phyloP scores from a whole-genome alignment of 768 basidiomycete genomes.

The Panellus pusillus region DNA sequence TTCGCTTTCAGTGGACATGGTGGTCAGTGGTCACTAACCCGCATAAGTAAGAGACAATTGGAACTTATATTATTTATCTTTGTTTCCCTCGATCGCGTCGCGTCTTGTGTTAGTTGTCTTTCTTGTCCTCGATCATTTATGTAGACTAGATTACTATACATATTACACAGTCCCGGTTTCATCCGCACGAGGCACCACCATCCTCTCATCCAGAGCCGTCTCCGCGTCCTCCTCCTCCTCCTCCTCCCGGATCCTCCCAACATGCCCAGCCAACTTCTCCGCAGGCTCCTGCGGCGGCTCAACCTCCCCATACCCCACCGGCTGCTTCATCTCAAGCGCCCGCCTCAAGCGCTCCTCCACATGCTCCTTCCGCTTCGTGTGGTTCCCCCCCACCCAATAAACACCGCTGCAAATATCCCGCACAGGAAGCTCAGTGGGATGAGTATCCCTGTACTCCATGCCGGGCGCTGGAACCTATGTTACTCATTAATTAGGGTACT shows the following conservation, averaged over 20 bases:
- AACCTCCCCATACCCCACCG: conserved; percentile 7
- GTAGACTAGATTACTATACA: conserved; percentile 4
- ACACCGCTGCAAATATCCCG: conserved; percentile 69
- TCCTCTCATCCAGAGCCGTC: conserved; percentile 38
- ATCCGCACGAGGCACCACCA: conserved; percentile 37
- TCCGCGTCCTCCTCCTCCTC: conserved; percentile 20
- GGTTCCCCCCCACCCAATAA: conserved; percentile 76
- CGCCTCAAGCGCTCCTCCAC: conserved; percentile 61
- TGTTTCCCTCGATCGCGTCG: too few relatives aligned
- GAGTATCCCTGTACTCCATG: conserved; percentile 66
- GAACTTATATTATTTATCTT: too few relatives aligned
- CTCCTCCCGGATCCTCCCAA: conserved; percentile 1
- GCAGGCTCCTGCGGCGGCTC: not conserved
- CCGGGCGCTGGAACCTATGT: conserved; percentile 58
- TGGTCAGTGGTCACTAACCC: too few relatives aligned
- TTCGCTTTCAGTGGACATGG: not conserved
- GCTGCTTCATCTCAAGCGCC: conserved; percentile 36
- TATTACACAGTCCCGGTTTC: too few relatives aligned
- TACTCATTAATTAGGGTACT: not conserved
- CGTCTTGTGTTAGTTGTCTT: too few relatives aligned
- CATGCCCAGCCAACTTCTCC: not conserved
- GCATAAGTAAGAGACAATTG: too few relatives aligned
- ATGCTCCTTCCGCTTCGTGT: conserved; percentile 65
- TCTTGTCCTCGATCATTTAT: too few relatives aligned
- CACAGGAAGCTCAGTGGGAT: conserved; percentile 76